Conservation (phyloP, 805 yeast genomes). For the Kluyveromyces dobzhanskii region DNA sequence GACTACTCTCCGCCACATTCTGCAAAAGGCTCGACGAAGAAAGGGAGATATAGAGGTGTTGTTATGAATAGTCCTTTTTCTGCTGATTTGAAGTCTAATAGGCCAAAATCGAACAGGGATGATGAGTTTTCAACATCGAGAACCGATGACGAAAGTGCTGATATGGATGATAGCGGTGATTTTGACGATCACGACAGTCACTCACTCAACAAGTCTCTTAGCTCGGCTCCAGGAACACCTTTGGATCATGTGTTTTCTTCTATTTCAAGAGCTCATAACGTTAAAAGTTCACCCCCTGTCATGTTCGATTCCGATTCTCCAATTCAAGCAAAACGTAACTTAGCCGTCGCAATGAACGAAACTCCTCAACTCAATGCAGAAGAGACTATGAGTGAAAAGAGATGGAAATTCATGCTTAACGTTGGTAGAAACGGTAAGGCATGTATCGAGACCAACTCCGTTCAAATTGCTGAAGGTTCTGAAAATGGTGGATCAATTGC, state of each 20-base stretch:
- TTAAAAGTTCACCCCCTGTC: conserved; percentile 13
- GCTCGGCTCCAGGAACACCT: conserved; percentile 15
- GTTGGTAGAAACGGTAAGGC: conserved; percentile 30
- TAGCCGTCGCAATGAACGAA: not conserved
- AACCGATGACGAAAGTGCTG: conserved; percentile 7
- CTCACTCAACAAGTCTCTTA: not conserved
- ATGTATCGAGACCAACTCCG: conserved; percentile 15
- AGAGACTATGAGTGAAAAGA: not conserved
- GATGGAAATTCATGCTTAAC: conserved; percentile 21
- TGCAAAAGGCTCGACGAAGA: conserved; percentile 10
- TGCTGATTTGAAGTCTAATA: not conserved
- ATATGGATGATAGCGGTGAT: not conserved
- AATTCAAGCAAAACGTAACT: conserved; percentile 2
- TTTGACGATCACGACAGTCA: not conserved
- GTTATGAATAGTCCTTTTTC: conserved; percentile 3
- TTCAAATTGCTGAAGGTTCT: not conserved
- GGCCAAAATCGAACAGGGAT: not conserved
- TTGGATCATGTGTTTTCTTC: conserved; percentile 17
- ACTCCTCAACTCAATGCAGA: not conserved
- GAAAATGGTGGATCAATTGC: not conserved
- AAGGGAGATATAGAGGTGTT: conserved; percentile 24
- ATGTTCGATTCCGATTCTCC: conserved; percentile 4
- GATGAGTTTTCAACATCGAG: conserved; percentile 16
- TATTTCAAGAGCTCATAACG: conserved; percentile 9
- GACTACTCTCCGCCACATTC: conserved; percentile 5